Base-by-base conservation (phyloP, 805 yeast genomes). In the Metschnikowia gelsemii region DNA sequence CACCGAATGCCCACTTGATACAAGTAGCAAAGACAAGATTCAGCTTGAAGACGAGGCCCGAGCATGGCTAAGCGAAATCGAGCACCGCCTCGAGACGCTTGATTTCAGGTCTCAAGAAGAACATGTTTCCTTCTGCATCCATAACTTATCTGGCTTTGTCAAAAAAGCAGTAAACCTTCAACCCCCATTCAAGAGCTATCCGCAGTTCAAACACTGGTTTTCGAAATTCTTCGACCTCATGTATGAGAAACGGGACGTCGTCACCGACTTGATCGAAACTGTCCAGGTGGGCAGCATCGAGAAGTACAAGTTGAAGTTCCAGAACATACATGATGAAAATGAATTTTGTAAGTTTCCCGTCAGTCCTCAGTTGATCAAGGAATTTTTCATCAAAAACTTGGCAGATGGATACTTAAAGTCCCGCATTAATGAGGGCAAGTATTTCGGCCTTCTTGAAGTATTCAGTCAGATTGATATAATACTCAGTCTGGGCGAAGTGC, bases 261-360 rank as follows among this genome's bases (percentile, higher is more conserved):
- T 40, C 11, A 28, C 13, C 8, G 43, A 40, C 17, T 33, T 33
- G 30, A 23, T 40, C 21, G 38, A 33, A 11, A 40, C 43, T 8
- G 18, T 5, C 13, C 43, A 40, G 14, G 18, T 17, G 7, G 38
- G 30, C 16, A 18, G 20, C 19, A 33, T 40, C 17, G 38, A 33
- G 16, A 28, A 34, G 35, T 40, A 33, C 38, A 33, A 40, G 31
- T 28, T 40, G 28, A 13, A 7, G 17, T 33, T 40, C 26, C 38
- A 28, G 21, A 40, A 40, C 28, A 19, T 40, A 20, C 38, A 29
- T 35, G 43, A 33, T 21, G 43, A 40, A 29, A 40, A 40, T 21
- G 43, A 40, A 24, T 40, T 33, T 21, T 40, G 43, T 20, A 21
- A 40, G 20, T 40, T 21, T 26, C 43, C 38, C n/a, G 43, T 40